Evolutionary conservation across 371 early-diverging fungal genomes (phyloP), one percentile per base, ranked within the genome.

Genomic region (Syncephalastrum racemosum): DNA sequence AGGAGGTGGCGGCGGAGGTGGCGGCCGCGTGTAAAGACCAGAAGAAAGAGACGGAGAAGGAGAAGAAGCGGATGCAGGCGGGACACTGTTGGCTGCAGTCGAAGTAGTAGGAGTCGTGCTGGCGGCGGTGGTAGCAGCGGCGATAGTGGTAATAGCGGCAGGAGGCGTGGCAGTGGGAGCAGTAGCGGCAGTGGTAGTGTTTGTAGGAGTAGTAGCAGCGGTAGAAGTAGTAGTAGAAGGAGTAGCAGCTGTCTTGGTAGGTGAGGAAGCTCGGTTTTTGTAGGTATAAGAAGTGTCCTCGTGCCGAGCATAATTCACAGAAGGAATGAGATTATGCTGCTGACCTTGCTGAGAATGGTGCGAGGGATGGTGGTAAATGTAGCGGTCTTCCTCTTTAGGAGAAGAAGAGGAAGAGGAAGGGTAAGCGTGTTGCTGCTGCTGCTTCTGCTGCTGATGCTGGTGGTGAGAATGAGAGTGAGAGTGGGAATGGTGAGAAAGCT

Each of bases 331-430:
- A 36, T 41, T 19, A 23, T 25, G 24, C 31, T 36, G 19, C 31
- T 25, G 45, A 12, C 47, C 23, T 47, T 47, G 14, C 20, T 23
- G 14, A 19, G 47, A 15, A 20, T 56, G 47, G 19, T 43, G 58
- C 14, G 51, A 46, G 19, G 31, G 46, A 27, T 59, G 53, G 41
- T 53, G 53, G 44, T 41, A 40, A 15, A 58, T 18, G 43, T 44
- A 59, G 14, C 36, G 53, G 22, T 59, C 59, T 22, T 59, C 59
- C 7, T 47, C 53, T 40, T 59, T 45, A 0, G 42, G 24, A 16
- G 20, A 18, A 3, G 55, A 6, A 14, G 39, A 20, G 23, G 50
- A 19, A 13, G 40, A 16, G 24, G 25, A 22, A 22, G 51, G 20
- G 22, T 42, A 20, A 50, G 42, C 4, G 39, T 50, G 51, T 39